Conservation (phyloP, 208 protist species). For the Leishmania tarentolae region DNA sequence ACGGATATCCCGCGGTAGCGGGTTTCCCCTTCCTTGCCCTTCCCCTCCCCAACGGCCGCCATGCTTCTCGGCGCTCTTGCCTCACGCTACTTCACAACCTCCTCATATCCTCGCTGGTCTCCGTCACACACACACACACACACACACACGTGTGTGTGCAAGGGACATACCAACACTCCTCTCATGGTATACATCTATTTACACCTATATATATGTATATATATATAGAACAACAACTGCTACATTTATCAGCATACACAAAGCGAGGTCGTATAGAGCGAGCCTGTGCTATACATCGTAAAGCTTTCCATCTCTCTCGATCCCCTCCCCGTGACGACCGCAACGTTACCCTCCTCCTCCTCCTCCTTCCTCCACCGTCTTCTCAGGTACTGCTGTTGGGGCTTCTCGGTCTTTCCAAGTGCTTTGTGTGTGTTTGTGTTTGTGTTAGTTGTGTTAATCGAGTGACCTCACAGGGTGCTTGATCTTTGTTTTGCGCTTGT, state of each 20-base stretch:
- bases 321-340: no score
- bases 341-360: neutral
- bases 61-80: neutral
- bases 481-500: slow-evolving; percentile 1
- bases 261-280: neutral
- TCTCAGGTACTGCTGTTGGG: neutral
- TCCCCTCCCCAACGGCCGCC: neutral
- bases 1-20: neutral
- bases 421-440: neutral
- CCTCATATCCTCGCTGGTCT: neutral
- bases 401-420: neutral
- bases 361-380: neutral
- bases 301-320: neutral
- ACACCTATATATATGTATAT: no score
- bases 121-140: neutral
- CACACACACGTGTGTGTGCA: neutral
- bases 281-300: neutral
- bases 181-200: neutral
- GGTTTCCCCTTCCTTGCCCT: neutral
- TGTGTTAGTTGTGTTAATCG: neutral
- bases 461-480: neutral
- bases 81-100: neutral
- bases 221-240: neutral
- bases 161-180: neutral
- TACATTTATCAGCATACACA: neutral